Base-by-base conservation (phyloP, 192 early-diverging fungal species). In the Backusella westeae region DNA sequence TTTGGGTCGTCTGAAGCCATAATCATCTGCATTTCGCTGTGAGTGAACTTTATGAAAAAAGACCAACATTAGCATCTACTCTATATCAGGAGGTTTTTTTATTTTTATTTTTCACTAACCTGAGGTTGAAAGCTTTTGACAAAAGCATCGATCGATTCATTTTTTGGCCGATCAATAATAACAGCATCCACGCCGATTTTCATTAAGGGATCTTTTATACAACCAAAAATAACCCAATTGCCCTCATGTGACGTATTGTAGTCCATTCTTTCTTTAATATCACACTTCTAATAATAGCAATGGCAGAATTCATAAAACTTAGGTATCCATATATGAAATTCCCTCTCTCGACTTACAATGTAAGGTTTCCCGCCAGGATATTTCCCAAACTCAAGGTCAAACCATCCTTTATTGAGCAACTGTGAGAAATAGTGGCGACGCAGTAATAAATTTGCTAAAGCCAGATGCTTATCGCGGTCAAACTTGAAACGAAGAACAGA, bases 231-330 rank as follows among this genome's bases (percentile, higher is more conserved):
- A 41, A 78, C 77, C 77, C 77, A 78, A 52, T 68, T 46, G 6
- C 77, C 77, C 29, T 73, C 77, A 73, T 78, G 77, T 3, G 77
- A 78, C 14, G 39, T 53, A 73, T 78, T 78, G 15, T 46, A 78
- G 52, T 78, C 71, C 14, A 72, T 65, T 26, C 70, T 10, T 44
- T 49, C 70, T 0, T 71, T 38, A 17, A 23, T 10, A 63, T 63
- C 56, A 9, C 23, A 63, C 12, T 21, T 36, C n/a, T 49, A 49
- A 49, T 49, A 49, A 49, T 49, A 49, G 17, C 15, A 49, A 49
- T 49, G 19, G 6, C 46, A 49, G 46, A 49, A 17, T 44, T 44
- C 15, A 14, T 44, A 14, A 44, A 49, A n/a, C 5, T 49, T 49
- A n/a, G 46, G 8, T 49, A 49, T 49, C 29, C 17, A n/a, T 44